Evolutionary conservation across 2,329 filamentous ascomycete species (phyloP), one percentile per base, ranked within the genome.

Genomic region (Neonectria punicea): DNA sequence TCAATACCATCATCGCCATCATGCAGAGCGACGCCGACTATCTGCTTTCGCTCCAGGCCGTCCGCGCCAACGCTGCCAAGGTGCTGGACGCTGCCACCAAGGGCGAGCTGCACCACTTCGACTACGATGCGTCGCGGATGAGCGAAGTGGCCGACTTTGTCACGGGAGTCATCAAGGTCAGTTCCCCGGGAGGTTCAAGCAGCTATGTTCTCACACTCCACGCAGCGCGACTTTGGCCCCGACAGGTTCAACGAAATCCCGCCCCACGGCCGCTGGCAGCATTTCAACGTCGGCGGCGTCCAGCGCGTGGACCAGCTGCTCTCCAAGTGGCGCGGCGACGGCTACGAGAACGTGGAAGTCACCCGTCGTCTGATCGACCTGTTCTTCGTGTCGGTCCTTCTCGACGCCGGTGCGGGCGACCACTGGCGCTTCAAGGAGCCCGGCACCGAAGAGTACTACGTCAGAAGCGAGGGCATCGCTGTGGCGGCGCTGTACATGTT

Each of bases 241-340:
- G 79, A 84, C 66, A 78, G 74, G 22, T 84, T 76, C 67, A 60
- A 81, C 50, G 72, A 76, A 0, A 87, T 87, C 56, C 86, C 86
- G 0, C 84, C 85, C 9, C 86, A 88, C 66, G 87, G 83, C 11
- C 82, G 87, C 46, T 90, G 88, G 85, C 88, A 90, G 72, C 87
- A 90, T 75, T 90, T 90, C 67, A 84, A 89, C 13, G 83, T 88
- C 44, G 87, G 87, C 7, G 81, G 81, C 13, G 77, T 85, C 34
- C 78, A 82, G 44, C 85, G 87, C 44, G 76, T 88, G 9, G 75
- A 79, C 5, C 73, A 78, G 7, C 73, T 87, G 3, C 75, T 86
- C 3, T 71, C 80, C 25, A 72, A 79, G 43, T 86, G 86, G 86
- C 75, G 82, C 2, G 72, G 69, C 4, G 76, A 79, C 0, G 76